Percentiles rank a stretch among this genome's conserved stretches.
These are phyloP conservation scores for Zea mays DNA, from an alignment of 176 grass and related monocot genomes.

Conservation along the genomic window DNA sequence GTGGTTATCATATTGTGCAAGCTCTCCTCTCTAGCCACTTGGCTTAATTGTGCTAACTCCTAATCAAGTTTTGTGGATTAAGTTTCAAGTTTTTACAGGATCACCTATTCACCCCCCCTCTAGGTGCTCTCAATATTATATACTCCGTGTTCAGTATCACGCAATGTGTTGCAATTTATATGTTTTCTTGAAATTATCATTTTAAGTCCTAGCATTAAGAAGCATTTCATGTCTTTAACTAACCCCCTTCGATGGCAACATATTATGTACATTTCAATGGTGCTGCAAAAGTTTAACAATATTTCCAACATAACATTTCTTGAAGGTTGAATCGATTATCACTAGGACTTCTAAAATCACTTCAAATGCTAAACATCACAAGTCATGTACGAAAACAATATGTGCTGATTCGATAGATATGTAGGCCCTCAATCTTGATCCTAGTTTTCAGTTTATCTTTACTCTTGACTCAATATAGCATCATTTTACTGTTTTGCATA, in stretches of 20 bases:
- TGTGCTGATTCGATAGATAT: not conserved
- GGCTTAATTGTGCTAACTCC: too few relatives aligned
- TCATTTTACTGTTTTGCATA: not conserved
- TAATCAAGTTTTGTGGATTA: too few relatives aligned
- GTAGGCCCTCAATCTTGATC: not conserved
- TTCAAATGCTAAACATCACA: not conserved
- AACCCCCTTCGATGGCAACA: not conserved
- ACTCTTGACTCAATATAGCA: not conserved
- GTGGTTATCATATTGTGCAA: too few relatives aligned
- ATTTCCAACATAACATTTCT: not conserved
- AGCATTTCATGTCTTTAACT: constrained; percentile 10
- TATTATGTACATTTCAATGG: not conserved
- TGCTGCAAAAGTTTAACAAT: not conserved
- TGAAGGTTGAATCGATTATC: not conserved
- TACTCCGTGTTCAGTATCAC: not conserved
- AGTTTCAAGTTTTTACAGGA: too few relatives aligned
- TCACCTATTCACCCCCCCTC: too few relatives aligned
- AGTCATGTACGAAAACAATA: not conserved
- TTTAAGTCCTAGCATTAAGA: not conserved
- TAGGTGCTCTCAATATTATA: not conserved
- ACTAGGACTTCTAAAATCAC: not conserved
- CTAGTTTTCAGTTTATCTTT: not conserved
- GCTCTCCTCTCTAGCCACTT: too few relatives aligned
- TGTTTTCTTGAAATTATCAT: not conserved
- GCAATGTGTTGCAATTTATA: too few relatives aligned